Percentiles rank a stretch among this genome's conserved stretches.
Conservation (phyloP, 768 basidiomycete genomes). For the Galerina sulciceps region DNA sequence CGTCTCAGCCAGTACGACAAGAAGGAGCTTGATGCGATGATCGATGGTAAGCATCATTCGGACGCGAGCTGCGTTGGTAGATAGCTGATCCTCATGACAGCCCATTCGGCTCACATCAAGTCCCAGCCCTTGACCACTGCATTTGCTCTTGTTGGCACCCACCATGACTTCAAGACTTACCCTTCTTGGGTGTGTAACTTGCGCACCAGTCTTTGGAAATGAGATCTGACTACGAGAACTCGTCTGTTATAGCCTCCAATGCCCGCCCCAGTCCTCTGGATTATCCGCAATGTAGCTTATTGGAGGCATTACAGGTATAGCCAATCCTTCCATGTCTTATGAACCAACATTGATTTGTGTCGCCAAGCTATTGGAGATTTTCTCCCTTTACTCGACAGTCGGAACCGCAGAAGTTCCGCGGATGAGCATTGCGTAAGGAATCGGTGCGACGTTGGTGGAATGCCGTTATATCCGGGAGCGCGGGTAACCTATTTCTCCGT, state of each 20-base stretch:
- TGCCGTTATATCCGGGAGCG: no score
- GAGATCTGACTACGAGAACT: not conserved
- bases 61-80: constrained; percentile 1
- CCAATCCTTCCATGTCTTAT: not conserved
- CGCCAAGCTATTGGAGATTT: constrained; percentile 27
- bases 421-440: no score
- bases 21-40: not conserved
- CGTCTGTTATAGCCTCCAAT: constrained; percentile 16
- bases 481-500: no score
- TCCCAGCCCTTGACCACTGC: constrained; percentile 10
- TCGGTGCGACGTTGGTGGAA: no score
- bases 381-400: constrained; percentile 16
- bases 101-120: constrained; percentile 25
- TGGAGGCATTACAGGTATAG: constrained; percentile 19
- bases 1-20: not conserved
- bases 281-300: constrained; percentile 18
- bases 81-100: not conserved
- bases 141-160: constrained; percentile 22
- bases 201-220: not conserved
- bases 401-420: no score
- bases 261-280: constrained; percentile 22
- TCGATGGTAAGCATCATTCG: not conserved
- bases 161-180: constrained; percentile 20
- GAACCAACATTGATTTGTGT: not conserved
- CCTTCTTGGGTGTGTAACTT: constrained; percentile 24